Evolutionary conservation across 2,329 filamentous ascomycete genomes (phyloP).

Genomic region (Elsinoe ampelina): DNA sequence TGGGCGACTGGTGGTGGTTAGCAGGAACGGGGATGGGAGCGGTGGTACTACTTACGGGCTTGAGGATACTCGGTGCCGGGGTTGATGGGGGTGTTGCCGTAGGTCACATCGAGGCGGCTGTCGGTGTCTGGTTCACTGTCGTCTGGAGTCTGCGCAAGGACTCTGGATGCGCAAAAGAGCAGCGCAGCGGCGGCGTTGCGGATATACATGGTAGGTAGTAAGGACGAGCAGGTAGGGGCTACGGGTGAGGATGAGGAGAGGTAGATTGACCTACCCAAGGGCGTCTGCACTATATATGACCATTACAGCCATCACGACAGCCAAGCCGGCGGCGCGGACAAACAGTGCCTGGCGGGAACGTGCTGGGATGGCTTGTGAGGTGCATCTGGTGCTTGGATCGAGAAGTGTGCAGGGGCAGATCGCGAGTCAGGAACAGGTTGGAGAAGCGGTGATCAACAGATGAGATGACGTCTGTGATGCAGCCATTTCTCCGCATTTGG

Average conservation of each 20-base stretch:
- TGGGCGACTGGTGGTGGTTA: background rate
- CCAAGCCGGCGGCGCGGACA: background rate
- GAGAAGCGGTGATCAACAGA: background rate
- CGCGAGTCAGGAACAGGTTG: conserved; percentile 11
- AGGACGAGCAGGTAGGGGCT: background rate
- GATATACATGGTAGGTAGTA: background rate
- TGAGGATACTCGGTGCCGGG: conserved; percentile 6
- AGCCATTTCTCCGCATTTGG: background rate
- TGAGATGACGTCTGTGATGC: background rate
- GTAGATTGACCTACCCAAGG: background rate
- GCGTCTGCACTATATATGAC: background rate
- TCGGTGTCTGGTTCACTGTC: background rate
- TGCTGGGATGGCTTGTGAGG: background rate
- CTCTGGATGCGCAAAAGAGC: conserved; percentile 3
- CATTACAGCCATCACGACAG: background rate
- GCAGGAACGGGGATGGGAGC: background rate
- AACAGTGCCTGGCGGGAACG: background rate
- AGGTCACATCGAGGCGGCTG: conserved; percentile 3
- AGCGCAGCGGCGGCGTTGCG: conserved; percentile 6
- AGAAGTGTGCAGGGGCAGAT: conserved; percentile 5
- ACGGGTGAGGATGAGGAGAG: background rate
- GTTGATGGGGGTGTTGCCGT: conserved; percentile 9
- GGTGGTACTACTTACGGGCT: background rate
- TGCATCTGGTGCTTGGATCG: conserved; percentile 10
- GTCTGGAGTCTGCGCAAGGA: conserved; percentile 3